phyloP scores from a whole-genome alignment of 768 basidiomycete species.

The Suillus spraguei region DNA sequence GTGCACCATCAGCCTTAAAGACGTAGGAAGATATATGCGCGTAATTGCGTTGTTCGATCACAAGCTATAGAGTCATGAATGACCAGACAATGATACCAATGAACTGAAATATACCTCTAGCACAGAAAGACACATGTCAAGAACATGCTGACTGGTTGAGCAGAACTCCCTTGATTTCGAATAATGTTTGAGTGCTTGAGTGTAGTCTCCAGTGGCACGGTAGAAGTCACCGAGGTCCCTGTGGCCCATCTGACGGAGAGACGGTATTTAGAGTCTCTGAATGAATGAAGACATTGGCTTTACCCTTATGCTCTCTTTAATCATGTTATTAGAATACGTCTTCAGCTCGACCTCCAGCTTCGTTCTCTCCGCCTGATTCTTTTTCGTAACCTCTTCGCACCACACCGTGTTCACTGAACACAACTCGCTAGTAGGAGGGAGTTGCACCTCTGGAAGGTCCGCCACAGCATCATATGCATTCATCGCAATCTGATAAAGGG shows the following conservation, averaged over 20 bases:
- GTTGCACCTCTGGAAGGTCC: conserved; percentile 31
- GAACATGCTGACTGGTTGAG: conserved; percentile 86
- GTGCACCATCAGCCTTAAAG: conserved; percentile 92
- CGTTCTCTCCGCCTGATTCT: conserved; percentile 72
- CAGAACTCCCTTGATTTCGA: conserved; percentile 94
- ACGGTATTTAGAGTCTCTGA: background rate
- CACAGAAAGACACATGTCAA: conserved; percentile 88
- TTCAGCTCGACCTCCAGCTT: conserved; percentile 93
- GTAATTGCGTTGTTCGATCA: conserved; percentile 87
- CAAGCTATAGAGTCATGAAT: conserved; percentile 49
- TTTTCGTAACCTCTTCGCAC: conserved; percentile 67
- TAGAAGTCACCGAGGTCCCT: conserved; percentile 85
- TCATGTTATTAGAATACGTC: conserved; percentile 95
- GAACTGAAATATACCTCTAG: conserved; percentile 58
- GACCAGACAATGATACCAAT: background rate
- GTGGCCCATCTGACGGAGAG: conserved; percentile 73
- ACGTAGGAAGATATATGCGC: conserved; percentile 89
- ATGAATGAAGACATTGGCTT: conserved; percentile 20
- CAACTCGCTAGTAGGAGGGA: conserved; percentile 52
- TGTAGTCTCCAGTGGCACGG: conserved; percentile 71
- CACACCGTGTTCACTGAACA: conserved; percentile 65
- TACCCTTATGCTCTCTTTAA: conserved; percentile 97
- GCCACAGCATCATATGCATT: conserved; percentile 55
- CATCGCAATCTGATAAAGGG: conserved; percentile 53
- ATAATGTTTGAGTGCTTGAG: conserved; percentile 74